Conservation (phyloP, 108 stramenopile genomes). For the Pelagomonas calceolata region DNA sequence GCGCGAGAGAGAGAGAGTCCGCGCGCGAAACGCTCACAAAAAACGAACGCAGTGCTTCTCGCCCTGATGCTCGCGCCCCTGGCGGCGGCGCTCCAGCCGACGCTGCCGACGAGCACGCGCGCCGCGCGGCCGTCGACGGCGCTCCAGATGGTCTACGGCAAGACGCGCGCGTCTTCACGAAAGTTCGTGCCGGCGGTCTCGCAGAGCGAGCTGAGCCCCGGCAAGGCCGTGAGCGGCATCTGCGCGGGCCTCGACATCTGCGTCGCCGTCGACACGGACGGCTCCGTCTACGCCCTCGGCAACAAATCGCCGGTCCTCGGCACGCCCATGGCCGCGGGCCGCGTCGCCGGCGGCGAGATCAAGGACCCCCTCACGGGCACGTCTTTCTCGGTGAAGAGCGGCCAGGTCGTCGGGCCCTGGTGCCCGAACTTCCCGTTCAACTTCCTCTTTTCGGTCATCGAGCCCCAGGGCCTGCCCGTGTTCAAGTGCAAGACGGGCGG, state of each 20-base stretch:
- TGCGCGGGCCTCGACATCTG: conserved; percentile 51
- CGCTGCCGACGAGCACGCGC: too few species aligned
- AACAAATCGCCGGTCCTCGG: conserved; percentile 93
- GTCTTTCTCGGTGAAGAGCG: conserved; percentile 84
- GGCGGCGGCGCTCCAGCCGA: too few species aligned
- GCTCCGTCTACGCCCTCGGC: conserved; percentile 80
- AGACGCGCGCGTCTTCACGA: background rate
- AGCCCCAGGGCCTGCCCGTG: conserved; percentile 76
- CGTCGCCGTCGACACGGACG: conserved; percentile 85
- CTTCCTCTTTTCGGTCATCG: conserved; percentile 40
- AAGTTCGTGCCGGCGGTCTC: background rate
- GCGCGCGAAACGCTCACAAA: too few species aligned
- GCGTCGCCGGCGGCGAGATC: conserved; percentile 63
- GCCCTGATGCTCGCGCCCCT: too few species aligned
- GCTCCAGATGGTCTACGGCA: background rate
- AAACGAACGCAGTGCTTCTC: too few species aligned
- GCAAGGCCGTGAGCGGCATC: background rate
- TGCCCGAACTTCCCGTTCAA: conserved; percentile 45
- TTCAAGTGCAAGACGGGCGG: conserved; percentile 63
- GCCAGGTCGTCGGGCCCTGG: conserved; percentile 73
- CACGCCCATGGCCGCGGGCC: conserved; percentile 87
- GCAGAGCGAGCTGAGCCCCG: background rate
- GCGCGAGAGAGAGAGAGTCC: too few species aligned
- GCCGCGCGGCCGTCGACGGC: too few species aligned
- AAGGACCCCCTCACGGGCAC: conserved; percentile 84